Percentiles rank a stretch among this genome's conserved stretches.
These are phyloP conservation scores for Funneliformis geosporum DNA, from an alignment of 192 early-diverging fungal genomes.

Conservation along the genomic window DNA sequence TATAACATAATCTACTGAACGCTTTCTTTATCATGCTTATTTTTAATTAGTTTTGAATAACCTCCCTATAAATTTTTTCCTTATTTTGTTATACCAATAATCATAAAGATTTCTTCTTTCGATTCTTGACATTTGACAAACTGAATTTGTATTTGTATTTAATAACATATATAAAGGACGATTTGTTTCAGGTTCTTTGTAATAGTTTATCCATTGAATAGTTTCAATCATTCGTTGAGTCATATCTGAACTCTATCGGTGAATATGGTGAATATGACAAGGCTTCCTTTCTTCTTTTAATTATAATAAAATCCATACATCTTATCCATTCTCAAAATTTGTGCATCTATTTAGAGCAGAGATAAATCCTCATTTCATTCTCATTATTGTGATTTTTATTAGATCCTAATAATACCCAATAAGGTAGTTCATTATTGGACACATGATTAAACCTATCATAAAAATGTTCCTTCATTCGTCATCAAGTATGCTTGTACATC, in stretches of 20 bases:
- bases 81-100: slow-evolving; percentile 40
- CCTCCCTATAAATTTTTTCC: slow-evolving; percentile 30
- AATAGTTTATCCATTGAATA: background rate
- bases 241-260: background rate
- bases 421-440: background rate
- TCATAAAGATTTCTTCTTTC: slow-evolving; percentile 47
- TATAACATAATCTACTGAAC: no score
- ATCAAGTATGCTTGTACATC: slow-evolving; percentile 24
- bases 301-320: background rate
- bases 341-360: background rate
- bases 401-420: background rate
- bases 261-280: background rate
- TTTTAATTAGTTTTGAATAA: slow-evolving; percentile 30
- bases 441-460: slow-evolving; percentile 13
- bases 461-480: slow-evolving; percentile 6
- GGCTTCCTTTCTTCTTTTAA: background rate
- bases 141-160: slow-evolving; percentile 31
- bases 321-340: background rate
- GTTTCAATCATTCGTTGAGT: background rate
- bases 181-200: background rate
- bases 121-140: slow-evolving; percentile 51
- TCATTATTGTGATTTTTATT: no score
- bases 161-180: background rate
- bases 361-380: background rate
- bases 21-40: background rate